Evolutionary conservation across 169 alveolate genomes (phyloP).

Genomic region (Plasmodium cynomolgi): DNA sequence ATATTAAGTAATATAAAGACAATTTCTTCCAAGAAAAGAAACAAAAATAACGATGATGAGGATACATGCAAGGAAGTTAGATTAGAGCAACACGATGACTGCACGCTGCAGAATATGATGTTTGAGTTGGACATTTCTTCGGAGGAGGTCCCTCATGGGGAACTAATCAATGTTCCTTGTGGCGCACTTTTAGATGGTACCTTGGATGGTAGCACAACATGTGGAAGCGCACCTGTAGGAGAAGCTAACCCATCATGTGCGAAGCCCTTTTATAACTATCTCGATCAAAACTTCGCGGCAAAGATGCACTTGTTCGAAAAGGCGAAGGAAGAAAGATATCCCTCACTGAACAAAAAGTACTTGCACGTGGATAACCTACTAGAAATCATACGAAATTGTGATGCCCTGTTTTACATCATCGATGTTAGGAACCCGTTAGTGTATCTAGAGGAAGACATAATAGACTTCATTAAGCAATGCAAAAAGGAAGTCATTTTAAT

Average conservation of each 20-base stretch:
- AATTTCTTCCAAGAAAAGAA: constrained; percentile 15
- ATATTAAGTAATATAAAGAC: constrained; percentile 42
- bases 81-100: constrained; percentile 13
- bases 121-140: neutral
- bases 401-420: constrained; percentile 32
- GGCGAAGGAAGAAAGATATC: constrained; percentile 34
- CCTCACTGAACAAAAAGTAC: constrained; percentile 25
- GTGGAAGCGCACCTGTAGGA: neutral
- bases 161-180: neutral
- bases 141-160: neutral
- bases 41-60: constrained; percentile 9
- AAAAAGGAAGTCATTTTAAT: constrained; percentile 51
- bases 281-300: neutral
- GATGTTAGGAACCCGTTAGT: constrained; percentile 66
- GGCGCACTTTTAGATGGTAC: neutral
- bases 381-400: constrained; percentile 54
- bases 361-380: constrained; percentile 37
- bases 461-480: constrained; percentile 39
- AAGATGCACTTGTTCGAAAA: constrained; percentile 42
- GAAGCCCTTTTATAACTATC: neutral
- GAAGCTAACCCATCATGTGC: neutral
- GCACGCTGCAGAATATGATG: constrained; percentile 35
- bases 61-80: constrained; percentile 27
- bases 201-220: neutral
- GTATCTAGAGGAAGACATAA: constrained; percentile 53